Evolutionary conservation across 1,139 yeast genomes (phyloP).

Genomic region (Maudiozyma humilis): DNA sequence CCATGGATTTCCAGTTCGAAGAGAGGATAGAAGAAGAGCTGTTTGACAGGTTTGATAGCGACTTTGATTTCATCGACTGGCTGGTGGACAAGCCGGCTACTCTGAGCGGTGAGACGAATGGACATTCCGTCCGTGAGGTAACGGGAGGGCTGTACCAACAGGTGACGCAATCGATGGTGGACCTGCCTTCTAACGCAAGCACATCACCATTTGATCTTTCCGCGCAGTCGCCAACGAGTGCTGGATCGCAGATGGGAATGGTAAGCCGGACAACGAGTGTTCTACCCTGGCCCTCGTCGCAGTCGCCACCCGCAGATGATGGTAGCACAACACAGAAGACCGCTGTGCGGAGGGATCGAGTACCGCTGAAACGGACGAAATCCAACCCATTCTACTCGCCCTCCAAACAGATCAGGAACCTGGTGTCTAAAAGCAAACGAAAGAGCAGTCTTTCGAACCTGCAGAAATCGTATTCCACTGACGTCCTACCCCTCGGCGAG

Average conservation of each 20-base stretch:
- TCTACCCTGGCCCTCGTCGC: neutral
- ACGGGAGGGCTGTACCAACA: neutral
- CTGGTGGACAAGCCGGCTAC: neutral
- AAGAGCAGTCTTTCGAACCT: neutral
- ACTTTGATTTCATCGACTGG: constrained; percentile 1
- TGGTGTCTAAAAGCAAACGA: constrained; percentile 13
- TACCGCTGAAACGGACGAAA: constrained; percentile 7
- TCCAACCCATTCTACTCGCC: constrained; percentile 22
- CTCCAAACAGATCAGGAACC: constrained; percentile 16
- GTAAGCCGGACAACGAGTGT: neutral
- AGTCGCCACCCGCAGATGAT: neutral
- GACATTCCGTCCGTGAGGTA: neutral
- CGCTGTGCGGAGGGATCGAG: neutral
- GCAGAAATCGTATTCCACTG: constrained; percentile 1
- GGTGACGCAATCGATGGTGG: neutral
- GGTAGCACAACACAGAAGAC: neutral
- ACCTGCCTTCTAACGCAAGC: neutral
- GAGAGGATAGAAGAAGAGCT: neutral
- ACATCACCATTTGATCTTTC: neutral
- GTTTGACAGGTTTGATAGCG: neutral
- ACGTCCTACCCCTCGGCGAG: constrained; percentile 1
- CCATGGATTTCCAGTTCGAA: no score
- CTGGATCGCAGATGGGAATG: neutral
- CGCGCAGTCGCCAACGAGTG: neutral
- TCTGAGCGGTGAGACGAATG: neutral